These are phyloP conservation scores for Sutorius australiensis DNA, from an alignment of 768 basidiomycete genomes.

Conservation along the genomic window DNA sequence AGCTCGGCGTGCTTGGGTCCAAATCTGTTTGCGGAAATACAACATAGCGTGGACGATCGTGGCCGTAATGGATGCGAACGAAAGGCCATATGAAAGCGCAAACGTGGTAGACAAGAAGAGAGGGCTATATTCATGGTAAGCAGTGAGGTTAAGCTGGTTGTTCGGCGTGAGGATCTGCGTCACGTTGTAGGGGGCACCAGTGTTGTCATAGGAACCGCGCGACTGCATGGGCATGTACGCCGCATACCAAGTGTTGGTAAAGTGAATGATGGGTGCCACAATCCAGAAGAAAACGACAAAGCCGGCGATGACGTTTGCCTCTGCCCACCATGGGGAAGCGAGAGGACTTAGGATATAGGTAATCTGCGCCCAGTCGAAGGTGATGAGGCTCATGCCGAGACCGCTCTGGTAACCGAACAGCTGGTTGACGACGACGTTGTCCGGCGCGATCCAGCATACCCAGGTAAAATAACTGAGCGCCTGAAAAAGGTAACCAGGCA, in stretches of 20 bases:
- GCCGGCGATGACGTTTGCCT: constrained; percentile 37
- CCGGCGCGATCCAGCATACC: constrained; percentile 67
- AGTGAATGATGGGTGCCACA: constrained; percentile 27
- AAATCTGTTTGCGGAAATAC: constrained; percentile 57
- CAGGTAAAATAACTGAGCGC: constrained; percentile 60
- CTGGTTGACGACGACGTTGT: constrained; percentile 67
- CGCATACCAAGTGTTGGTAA: constrained; percentile 37
- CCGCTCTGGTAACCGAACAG: constrained; percentile 61
- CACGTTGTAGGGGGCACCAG: constrained; percentile 41
- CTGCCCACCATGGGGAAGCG: constrained; percentile 35
- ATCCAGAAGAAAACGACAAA: constrained; percentile 36
- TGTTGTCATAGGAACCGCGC: constrained; percentile 42
- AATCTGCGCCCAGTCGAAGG: constrained; percentile 81
- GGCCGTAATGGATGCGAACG: constrained; percentile 42
- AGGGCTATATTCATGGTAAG: constrained; percentile 38
- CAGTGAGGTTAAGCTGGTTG: constrained; percentile 30
- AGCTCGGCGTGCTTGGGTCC: constrained; percentile 46
- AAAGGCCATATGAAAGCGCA: constrained; percentile 47
- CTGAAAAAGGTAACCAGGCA: constrained; percentile 74
- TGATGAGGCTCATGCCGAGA: constrained; percentile 69
- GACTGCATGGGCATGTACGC: constrained; percentile 39
- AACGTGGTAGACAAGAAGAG: constrained; percentile 48
- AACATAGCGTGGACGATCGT: constrained; percentile 42
- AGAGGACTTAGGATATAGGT: constrained; percentile 49
- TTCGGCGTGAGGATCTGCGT: constrained; percentile 34